Base-by-base conservation (phyloP, 2,329 filamentous ascomycete genomes). In the Talaromyces marneffei region DNA sequence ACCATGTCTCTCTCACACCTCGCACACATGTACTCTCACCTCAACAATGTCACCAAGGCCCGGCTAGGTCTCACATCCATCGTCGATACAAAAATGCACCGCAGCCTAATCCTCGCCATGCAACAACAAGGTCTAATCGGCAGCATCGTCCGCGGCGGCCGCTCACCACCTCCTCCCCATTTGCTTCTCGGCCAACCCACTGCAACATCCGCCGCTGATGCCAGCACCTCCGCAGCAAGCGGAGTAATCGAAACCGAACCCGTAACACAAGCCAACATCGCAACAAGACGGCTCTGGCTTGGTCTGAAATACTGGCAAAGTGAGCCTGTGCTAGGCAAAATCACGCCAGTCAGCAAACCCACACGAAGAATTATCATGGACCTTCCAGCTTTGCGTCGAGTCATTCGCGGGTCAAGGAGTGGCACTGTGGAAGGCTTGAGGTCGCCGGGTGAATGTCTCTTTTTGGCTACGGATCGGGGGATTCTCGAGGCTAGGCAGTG, bases 291-390 rank as follows among this genome's bases (percentile, higher is more conserved):
- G 63, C 79, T 97, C 66, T 97, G 92, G 92, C 77, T 97, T 12
- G 91, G 91, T 1, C 79, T 96, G 70, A 96, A 96, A 79, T 96
- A 96, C 83, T 90, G 85, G 85, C 86, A 92, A 67, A 89, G 89
- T 71, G 82, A 87, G 74, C 91, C 92, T 5, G 91, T 96, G 23
- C 77, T 97, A 66, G 81, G 80, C 64, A 82, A 85, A 65, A 82
- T 93, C 69, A 74, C 76, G 54, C 74, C 88, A 71, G 80, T 96
- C 63, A 88, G 84, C 70, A 93, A 87, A 75, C 89, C 91, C 9
- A 92, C 85, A 69, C 83, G 91, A 66, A 77, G 85, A 67, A 83
- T 95, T 72, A 88, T 83, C 67, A 80, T 91, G 64, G 81, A 85
- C 56, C 80, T 87, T 25, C 65, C 77, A 16, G 83, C 87, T 52